Base-by-base conservation (phyloP, 139 green algal genomes). In the Diplosphaera chodatii region DNA sequence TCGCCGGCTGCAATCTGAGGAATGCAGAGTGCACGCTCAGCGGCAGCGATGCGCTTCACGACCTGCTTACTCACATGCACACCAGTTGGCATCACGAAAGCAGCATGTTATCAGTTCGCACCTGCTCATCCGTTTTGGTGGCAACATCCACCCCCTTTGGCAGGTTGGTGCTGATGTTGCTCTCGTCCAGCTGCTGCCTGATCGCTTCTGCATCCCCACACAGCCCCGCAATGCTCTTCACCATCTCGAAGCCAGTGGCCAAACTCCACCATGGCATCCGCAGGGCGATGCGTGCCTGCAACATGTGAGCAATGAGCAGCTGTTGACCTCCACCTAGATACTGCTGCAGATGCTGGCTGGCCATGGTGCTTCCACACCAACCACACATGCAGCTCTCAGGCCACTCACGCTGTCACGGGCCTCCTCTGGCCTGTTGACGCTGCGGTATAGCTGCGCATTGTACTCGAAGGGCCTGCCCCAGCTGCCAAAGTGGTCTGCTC, bases 401-500 rank as follows among this genome's bases (percentile, higher is more conserved):
- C n/a, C n/a, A 1, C 82, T 75, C 74, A 85, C 80, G 63, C 78
- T 85, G 74, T 93, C 87, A 0, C 87, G 74, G 0, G 77, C 77
- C 72, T 93, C 88, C 69, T 92, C 86, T 20, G 40, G 22, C 3
- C 86, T 79, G 32, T 75, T 78, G 22, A 85, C 34, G 10, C 67
- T 21, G 20, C 33, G 62, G 63, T 86, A 86, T 27, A 95, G 83
- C 64, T 86, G 75, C 18, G 75, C 74, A 1, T 78, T 86, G 71
- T 86, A 92, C 74, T 95, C 88, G 69, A 88, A 94, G 0, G 90
- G 90, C 23, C 89, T 76, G 0, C 72, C 90, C 88, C 88, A 95
- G 6, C 86, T 86, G 0, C 79, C 77, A 72, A 94, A 92, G 70
- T 90, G 78, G 28, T 77, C 74, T 65, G 79, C 83, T 25, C 88